Base-by-base conservation (phyloP, 169 alveolate genomes). In the Eimeria maxima region DNA sequence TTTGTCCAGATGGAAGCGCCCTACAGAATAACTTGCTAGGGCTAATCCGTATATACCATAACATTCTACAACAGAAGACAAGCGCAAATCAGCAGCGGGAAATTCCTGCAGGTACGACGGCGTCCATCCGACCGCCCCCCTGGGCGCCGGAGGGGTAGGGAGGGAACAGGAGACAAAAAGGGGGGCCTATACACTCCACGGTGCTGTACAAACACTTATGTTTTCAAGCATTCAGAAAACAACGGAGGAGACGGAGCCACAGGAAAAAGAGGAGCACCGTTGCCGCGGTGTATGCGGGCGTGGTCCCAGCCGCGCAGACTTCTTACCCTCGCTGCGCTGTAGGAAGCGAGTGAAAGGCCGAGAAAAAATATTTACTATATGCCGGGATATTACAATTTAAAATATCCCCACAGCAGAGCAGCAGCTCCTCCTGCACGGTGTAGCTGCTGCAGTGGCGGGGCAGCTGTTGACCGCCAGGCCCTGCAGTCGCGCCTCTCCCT, bases 291-390 rank as follows among this genome's bases (percentile, higher is more conserved):
- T 50, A 27, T 24, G 65, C 22, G 71, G 74, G 91, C 74, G 50
- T 73, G 91, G 71, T 83, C 71, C 38, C 71, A 18, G 69, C 47
- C 6, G 91, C 44, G 16, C 67, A 24, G 55, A 50, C 74, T 83
- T 55, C 91, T 83, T 83, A 83, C 91, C 91, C 91, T 83, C 76
- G 71, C 91, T 83, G 91, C 91, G 50, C 91, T 29, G 91, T 83
- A 29, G 91, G 74, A 83, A 53, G 91, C 91, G 91, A 53, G 91
- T 83, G 91, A 55, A 55, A 83, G 91, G 91, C 91, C 71, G 91
- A 55, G 91, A 83, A 78, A n/a, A 78, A 78, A 50, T 50, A 53
- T 45, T 50, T 78, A 78, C 45, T 78, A 78, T 78, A 24, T 18
- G 14, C 67, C n/a, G 67, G 60, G 88, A 14, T 18, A 45, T 45